Evolutionary conservation across 768 basidiomycete genomes (phyloP).

Genomic region (Kockovaella imperatae): DNA sequence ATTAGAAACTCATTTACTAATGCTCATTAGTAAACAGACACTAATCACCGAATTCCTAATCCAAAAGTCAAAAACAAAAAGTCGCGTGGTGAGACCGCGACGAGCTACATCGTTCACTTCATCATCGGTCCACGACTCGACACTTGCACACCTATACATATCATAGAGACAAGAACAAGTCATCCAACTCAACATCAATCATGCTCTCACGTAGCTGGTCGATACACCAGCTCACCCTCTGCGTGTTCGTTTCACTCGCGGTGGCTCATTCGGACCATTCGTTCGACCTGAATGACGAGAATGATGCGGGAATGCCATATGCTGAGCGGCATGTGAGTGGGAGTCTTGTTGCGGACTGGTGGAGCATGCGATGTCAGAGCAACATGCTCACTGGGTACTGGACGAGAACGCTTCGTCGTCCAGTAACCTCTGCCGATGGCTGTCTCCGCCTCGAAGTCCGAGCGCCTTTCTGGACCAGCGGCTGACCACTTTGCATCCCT

Average conservation of each 20-base stretch:
- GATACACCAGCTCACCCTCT: background rate
- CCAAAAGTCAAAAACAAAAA: no score
- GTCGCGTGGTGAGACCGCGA: no score
- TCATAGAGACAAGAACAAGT: no score
- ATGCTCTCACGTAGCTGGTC: background rate
- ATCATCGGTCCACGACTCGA: no score
- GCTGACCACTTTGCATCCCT: slow-evolving; percentile 5
- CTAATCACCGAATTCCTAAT: no score
- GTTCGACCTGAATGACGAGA: slow-evolving; percentile 50
- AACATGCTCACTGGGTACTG: no score
- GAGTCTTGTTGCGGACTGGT: background rate
- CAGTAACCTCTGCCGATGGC: background rate
- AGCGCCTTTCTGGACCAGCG: background rate
- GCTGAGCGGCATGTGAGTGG: slow-evolving; percentile 79
- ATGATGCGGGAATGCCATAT: slow-evolving; percentile 66
- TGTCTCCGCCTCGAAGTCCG: background rate
- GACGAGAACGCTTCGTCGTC: background rate
- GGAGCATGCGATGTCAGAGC: slow-evolving; percentile 3
- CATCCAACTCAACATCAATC: background rate
- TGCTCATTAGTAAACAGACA: no score
- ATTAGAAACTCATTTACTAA: no score
- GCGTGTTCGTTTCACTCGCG: slow-evolving; percentile 20
- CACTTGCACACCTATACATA: no score
- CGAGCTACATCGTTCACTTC: no score
- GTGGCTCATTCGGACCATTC: slow-evolving; percentile 60